Base-by-base conservation (phyloP, 139 green algal genomes). In the Chlamydomonas asymmetrica region DNA sequence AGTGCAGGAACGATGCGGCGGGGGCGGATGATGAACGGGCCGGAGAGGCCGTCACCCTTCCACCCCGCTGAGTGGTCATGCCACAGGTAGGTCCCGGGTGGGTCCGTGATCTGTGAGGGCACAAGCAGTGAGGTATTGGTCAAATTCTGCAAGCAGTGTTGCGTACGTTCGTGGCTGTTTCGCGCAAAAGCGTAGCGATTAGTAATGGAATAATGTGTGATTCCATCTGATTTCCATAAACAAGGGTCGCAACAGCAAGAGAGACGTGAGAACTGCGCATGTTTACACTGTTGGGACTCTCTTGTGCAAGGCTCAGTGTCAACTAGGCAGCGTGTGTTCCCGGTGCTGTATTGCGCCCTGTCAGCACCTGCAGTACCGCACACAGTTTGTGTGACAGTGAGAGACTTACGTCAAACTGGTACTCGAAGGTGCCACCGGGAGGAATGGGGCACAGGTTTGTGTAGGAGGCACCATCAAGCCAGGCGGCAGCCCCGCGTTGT, bases 71-170 rank as follows among this genome's bases (percentile, higher is more conserved):
- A 34, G 71, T 93, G 89, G 56, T 88, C 87, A 50, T 93, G 89
- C 80, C 80, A 91, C 38, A 85, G 71, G 67, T 90, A 93, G 34
- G 73, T 88, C 31, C 88, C 86, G 3, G 87, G 78, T 0, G 67
- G 31, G 56, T 91, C 54, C 22, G 18, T 41, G 1, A 75, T 38
- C 68, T 75, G 68, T 3, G 6, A 9, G n/a, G 22, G n/a, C n/a
- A n/a, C n/a, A n/a, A n/a, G n/a, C n/a, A n/a, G n/a, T n/a, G n/a
- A n/a, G n/a, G n/a, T n/a, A n/a, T n/a, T n/a, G n/a, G n/a, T n/a
- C n/a, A n/a, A n/a, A n/a, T n/a, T n/a, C n/a, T n/a, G n/a, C n/a
- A n/a, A n/a, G n/a, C n/a, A n/a, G n/a, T n/a, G n/a, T n/a, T n/a
- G n/a, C n/a, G n/a, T n/a, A n/a, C n/a, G n/a, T n/a, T n/a, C 22